Evolutionary conservation across 352 stramenopile species (phyloP), one percentile per base, ranked within the genome.

Genomic region (Globisporangium radiosum): DNA sequence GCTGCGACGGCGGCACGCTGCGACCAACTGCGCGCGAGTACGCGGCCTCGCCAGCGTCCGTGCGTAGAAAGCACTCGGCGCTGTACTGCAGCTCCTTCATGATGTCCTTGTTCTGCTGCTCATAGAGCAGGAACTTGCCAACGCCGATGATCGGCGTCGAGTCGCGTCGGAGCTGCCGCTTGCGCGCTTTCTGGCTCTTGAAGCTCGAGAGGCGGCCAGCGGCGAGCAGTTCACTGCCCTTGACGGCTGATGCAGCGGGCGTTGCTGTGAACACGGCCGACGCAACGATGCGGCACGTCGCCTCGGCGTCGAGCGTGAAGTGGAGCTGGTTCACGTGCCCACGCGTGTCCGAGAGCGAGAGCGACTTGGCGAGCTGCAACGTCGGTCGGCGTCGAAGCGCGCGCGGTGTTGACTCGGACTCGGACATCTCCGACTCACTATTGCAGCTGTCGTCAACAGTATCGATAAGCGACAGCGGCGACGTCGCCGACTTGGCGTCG

Each of bases 91-190:
- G 67, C 58, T 96, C 87, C 62, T 96, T 96, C 55, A 96, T 70
- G n/a, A 96, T 81, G 45, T 96, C 87, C 60, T 94, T 94, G 70
- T 94, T 96, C 52, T 94, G 84, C 57, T 94, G 87, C 56, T 94
- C 85, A 59, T 88, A 96, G 4, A 96, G 62, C n/a, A 94, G 54
- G 49, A 96, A 82, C 44, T 94, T 94, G 14, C 87, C 85, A 13
- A 87, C 69, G 5, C 85, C 85, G 49, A 81, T 70, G 36, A 88
- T 63, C 25, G 85, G 83, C 45, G 76, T 81, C 7, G 84, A 72
- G 59, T 92, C 78, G n/a, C 78, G 78, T 36, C 79, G 75, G n/a
- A 87, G 53, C 50, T 90, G 82, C 1, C 77, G 70, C 54, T 92
- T 92, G 25, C 83, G 84, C 55, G 72, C 70, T 63, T 87, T 88